A percentile compares a stretch with the other conserved stretches of the same genome.
phyloP scores from a whole-genome alignment of 2,329 filamentous ascomycete genomes.

The Triangularia verruculosa region DNA sequence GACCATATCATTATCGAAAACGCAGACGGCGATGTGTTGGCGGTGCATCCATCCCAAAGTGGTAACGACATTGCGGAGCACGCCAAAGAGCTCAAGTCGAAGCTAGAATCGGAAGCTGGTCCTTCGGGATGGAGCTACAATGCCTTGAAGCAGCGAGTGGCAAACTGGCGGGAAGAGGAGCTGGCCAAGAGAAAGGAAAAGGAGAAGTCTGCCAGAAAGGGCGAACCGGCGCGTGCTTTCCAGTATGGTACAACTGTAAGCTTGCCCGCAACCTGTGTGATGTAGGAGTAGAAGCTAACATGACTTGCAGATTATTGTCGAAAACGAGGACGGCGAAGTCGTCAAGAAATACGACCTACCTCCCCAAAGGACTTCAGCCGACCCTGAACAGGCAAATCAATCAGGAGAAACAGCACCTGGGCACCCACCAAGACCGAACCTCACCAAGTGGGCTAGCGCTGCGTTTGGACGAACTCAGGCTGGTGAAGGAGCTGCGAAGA shows the following conservation, averaged over 20 bases:
- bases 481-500: conserved; percentile 36
- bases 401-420: conserved; percentile 38
- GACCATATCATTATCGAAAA: conserved; percentile 78
- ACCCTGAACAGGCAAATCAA: conserved; percentile 46
- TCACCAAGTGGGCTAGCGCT: conserved; percentile 46
- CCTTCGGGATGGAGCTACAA: conserved; percentile 43
- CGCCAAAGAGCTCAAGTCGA: conserved; percentile 30
- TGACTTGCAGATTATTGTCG: conserved; percentile 66
- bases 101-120: conserved; percentile 35
- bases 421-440: conserved; percentile 31
- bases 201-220: conserved; percentile 51
- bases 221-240: conserved; percentile 76
- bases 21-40: conserved; percentile 79
- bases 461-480: conserved; percentile 33
- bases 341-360: conserved; percentile 80
- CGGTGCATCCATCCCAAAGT: conserved; percentile 48
- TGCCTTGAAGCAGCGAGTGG: conserved; percentile 48
- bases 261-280: conserved; percentile 7
- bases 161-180: conserved; percentile 57
- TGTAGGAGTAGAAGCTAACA: conserved; percentile 30
- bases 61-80: conserved; percentile 24
- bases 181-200: conserved; percentile 61
- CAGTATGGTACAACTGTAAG: conserved; percentile 77
- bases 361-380: conserved; percentile 44
- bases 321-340: conserved; percentile 83